Base-by-base conservation (phyloP, 108 stramenopile genomes). In the Discostella stelligeroides region DNA sequence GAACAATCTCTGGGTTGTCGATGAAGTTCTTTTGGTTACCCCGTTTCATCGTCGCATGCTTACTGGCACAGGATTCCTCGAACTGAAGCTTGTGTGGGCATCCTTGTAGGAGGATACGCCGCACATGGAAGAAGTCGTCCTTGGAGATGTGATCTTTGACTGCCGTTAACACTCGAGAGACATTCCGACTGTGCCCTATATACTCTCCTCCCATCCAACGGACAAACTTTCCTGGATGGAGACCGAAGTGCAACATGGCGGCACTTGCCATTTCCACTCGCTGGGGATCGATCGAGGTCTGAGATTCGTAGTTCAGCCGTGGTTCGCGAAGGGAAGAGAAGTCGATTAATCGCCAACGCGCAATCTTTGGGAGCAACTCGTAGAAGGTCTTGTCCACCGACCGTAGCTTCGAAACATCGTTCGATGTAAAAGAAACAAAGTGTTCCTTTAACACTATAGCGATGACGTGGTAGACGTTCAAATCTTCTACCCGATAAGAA, bases 161-260 rank as follows among this genome's bases (percentile, higher is more conserved):
- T 12, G 30, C 14, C 2, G 10, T 1, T 7, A 57, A 38, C 14
- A 37, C 28, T 0, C 8, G 27, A 1, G 7, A 3, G 12, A 34
- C 34, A 1, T 38, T 18, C 1, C 30, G 29, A 2, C 4, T 12
- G 17, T 7, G 9, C 1, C 56, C 56, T 2, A 18, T 57, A 13
- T 38, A 38, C 7, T 57, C 56, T 15, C 56, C 56, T 1, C 6
- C 34, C 34, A 57, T 2, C 29, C 29, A 57, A n/a, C 56, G 56
- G 13, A 57, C 34, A 7, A 57, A 34, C 2, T 18, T 14, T 38
- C 56, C 56, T 4, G 56, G 56, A 17, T 57, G 30, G 3, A 34
- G 1, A 0, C 56, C 56, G 18, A 38, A 57, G 7, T 57, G 56
- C 14, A 57, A 17, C 56, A 57, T 57, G n/a, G 56, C 56, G 2